Base-by-base conservation (phyloP, 2,329 filamentous ascomycete genomes). In the Hypocrella siamensis region DNA sequence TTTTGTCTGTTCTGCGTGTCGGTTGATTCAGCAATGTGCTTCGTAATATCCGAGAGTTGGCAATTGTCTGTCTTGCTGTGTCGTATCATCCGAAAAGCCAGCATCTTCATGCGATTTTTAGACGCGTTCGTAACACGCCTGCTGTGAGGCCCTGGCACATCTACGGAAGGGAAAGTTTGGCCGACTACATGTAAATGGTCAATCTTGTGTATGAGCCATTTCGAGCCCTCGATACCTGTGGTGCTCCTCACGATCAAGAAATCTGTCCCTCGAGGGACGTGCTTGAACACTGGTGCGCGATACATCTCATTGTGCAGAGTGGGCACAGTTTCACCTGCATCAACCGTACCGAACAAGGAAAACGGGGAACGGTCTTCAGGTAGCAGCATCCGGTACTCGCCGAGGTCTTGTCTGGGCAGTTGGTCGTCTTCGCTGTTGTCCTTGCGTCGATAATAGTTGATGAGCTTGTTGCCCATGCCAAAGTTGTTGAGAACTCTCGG, bases 321-420 rank as follows among this genome's bases (percentile, higher is more conserved):
- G 1, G 86, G 81, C 4, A 92, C 82, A 9, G 79, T 82, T 58
- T 96, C 82, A 15, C 90, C 90, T 3, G 85, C 75, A 40, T 93
- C 81, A 17, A 98, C 85, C 22, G 85, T 81, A 17, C 90, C 90
- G 47, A 98, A 98, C 31, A 92, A 80, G 22, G 85, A 82, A 52
- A 98, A 98, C 0, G 90, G 90, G 28, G 88, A 96, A 47, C 88
- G 83, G 54, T 98, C 90, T 50, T 98, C 86, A 2, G 85, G 84
- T 19, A 94, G 67, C 21, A 98, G 66, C 11, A 93, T 77, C 30
- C 80, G 78, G 3, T 82, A 81, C 56, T 98, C 90, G 36, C 90
- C 90, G 38, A 98, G 70, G 4, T 93, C 84, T 28, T 67, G 64
- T 60, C 85, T 92, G 1, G 83, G 80, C 2, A 82, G 69, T 32